Evolutionary conservation across 2,329 filamentous ascomycete genomes (phyloP).

Genomic region (Thelonectria discophora): DNA sequence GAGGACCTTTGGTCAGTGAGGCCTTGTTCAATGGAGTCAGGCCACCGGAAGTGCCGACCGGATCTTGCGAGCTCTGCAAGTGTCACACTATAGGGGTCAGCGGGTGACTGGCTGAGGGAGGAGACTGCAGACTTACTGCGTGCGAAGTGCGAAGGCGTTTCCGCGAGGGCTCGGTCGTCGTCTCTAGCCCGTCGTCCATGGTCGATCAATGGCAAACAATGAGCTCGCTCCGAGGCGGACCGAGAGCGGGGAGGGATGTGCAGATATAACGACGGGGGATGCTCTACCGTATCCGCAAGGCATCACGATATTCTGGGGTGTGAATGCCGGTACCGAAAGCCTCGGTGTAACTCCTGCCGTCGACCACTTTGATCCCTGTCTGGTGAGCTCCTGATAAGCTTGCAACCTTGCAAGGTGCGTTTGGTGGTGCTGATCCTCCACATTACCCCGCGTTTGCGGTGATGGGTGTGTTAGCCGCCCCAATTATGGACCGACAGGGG

Average conservation of each 20-base stretch:
- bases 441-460: slow-evolving; percentile 17
- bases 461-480: slow-evolving; percentile 6
- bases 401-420: neutral
- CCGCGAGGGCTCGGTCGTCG: slow-evolving; percentile 45
- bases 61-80: slow-evolving; percentile 58
- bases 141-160: slow-evolving; percentile 55
- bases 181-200: slow-evolving; percentile 32
- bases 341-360: neutral
- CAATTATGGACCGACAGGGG: slow-evolving; percentile 7
- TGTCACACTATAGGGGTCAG: slow-evolving; percentile 52
- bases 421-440: slow-evolving; percentile 8
- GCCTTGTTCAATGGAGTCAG: neutral
- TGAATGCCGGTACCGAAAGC: too few relatives aligned
- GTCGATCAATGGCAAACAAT: slow-evolving; percentile 15
- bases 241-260: slow-evolving; percentile 34
- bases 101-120: neutral
- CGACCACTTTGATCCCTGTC: neutral
- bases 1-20: slow-evolving; percentile 18
- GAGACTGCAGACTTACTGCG: slow-evolving; percentile 46
- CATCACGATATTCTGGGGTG: too few relatives aligned
- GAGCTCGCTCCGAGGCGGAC: slow-evolving; percentile 46
- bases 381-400: too few relatives aligned
- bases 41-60: slow-evolving; percentile 44
- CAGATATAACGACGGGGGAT: slow-evolving; percentile 19
- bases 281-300: too few relatives aligned